These are phyloP conservation scores for Neofusicoccum kwambonambiense DNA, from an alignment of 2,329 filamentous ascomycete genomes.

Conservation along the genomic window DNA sequence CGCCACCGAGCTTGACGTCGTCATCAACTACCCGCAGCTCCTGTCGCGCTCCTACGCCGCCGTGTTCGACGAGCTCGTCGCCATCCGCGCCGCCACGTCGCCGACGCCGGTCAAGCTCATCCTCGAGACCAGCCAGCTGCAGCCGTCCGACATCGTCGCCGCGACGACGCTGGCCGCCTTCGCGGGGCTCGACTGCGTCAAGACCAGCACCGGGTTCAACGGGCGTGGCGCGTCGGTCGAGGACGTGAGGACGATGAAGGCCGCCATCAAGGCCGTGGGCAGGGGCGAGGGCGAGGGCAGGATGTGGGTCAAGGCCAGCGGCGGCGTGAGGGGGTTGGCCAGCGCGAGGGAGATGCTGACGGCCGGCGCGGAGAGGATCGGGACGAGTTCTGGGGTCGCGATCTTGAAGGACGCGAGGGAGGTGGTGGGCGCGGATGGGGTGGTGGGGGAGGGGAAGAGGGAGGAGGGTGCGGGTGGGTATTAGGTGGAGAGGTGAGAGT, in stretches of 20 bases:
- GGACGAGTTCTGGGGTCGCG: conserved; percentile 55
- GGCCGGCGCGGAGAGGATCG: conserved; percentile 56
- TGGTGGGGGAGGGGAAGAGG: conserved; percentile 4
- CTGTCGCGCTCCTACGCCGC: conserved; percentile 37
- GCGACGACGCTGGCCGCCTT: conserved; percentile 52
- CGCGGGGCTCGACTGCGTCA: conserved; percentile 58
- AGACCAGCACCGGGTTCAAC: conserved; percentile 61
- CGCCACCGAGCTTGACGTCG: conserved; percentile 58
- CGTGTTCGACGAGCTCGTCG: conserved; percentile 54
- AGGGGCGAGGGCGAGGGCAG: conserved; percentile 28
- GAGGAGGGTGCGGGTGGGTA: conserved; percentile 26
- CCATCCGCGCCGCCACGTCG: conserved; percentile 49
- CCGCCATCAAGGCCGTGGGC: conserved; percentile 45
- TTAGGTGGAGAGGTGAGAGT: not conserved
- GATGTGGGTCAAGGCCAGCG: conserved; percentile 59
- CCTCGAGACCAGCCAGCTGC: conserved; percentile 57
- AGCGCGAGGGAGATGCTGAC: conserved; percentile 53
- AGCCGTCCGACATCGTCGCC: conserved; percentile 51
- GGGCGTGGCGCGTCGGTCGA: conserved; percentile 54
- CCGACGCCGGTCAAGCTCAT: conserved; percentile 55
- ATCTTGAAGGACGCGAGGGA: conserved; percentile 51
- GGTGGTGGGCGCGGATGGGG: conserved; percentile 23
- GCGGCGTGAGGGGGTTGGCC: conserved; percentile 52
- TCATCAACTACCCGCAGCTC: conserved; percentile 52
- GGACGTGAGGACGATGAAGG: conserved; percentile 55